Evolutionary conservation across 192 early-diverging fungal species (phyloP).

Genomic region (Coemansia biformis): DNA sequence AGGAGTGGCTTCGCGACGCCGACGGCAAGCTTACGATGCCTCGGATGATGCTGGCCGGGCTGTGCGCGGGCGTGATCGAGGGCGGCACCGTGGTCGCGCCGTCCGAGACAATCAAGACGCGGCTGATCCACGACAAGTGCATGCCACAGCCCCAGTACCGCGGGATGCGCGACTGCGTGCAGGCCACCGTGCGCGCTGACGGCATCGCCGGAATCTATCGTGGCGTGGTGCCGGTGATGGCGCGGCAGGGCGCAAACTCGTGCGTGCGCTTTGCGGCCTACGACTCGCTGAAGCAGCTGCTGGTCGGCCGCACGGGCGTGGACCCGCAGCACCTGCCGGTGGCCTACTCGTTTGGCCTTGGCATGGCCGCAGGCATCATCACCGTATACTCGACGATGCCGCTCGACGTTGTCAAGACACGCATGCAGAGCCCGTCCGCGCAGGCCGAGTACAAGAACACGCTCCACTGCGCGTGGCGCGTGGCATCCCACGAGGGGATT

Average conservation of each 20-base stretch:
- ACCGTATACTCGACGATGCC: constrained; percentile 98
- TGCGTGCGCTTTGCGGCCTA: constrained; percentile 89
- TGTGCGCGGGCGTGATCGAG: constrained; percentile 86
- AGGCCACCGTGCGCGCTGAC: constrained; percentile 59
- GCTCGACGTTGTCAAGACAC: constrained; percentile 94
- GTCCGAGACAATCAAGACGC: constrained; percentile 94
- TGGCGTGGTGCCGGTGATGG: constrained; percentile 86
- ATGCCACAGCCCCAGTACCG: constrained; percentile 63
- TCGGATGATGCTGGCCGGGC: constrained; percentile 69
- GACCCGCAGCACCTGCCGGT: constrained; percentile 45
- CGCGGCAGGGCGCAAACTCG: constrained; percentile 91
- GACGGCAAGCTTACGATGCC: constrained; percentile 65
- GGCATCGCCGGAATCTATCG: constrained; percentile 83
- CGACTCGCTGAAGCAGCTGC: constrained; percentile 65
- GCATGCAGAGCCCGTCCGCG: constrained; percentile 85
- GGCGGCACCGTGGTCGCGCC: constrained; percentile 85
- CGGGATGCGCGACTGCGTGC: constrained; percentile 74
- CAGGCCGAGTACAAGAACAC: constrained; percentile 61
- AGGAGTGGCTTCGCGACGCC: constrained; percentile 61
- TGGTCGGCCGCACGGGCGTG: constrained; percentile 2
- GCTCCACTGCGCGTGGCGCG: constrained; percentile 66
- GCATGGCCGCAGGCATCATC: constrained; percentile 81
- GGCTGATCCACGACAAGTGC: constrained; percentile 90
- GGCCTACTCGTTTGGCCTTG: constrained; percentile 62
- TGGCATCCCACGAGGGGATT: constrained; percentile 72